Conservation (phyloP, 163 green algal species). For the Chloromonas sp. region DNA sequence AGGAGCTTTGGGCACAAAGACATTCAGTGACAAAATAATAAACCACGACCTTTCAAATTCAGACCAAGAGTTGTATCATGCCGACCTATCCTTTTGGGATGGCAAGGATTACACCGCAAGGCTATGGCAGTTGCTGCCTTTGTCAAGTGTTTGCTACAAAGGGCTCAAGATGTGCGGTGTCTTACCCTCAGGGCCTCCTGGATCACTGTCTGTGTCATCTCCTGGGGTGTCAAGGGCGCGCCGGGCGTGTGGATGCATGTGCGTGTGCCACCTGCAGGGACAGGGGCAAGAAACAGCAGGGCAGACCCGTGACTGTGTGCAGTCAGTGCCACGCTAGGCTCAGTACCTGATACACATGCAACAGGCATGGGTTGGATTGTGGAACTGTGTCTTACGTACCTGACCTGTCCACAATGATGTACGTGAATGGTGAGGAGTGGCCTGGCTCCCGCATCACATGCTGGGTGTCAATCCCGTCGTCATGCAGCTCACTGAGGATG, state of each 20-base stretch:
- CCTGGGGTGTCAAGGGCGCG: conserved; percentile 43
- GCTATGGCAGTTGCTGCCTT: not conserved
- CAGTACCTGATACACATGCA: not conserved
- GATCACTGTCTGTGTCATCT: conserved; percentile 44
- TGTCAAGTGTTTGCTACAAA: not conserved
- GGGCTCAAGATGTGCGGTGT: not conserved
- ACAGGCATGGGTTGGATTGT: not conserved
- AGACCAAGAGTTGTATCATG: not conserved
- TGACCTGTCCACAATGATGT: conserved; percentile 89
- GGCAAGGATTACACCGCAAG: not conserved
- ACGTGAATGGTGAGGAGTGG: conserved; percentile 90
- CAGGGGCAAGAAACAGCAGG: no score
- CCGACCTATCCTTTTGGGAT: not conserved
- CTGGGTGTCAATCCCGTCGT: conserved; percentile 70
- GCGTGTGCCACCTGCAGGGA: conserved; percentile 63
- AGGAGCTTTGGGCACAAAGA: not conserved
- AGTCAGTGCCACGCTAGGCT: no score
- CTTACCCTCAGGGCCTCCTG: not conserved
- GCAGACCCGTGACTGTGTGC: no score
- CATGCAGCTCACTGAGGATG: conserved; percentile 70
- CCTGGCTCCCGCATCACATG: conserved; percentile 57
- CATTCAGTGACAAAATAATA: not conserved
- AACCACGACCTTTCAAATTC: not conserved
- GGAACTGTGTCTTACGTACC: conserved; percentile 26
- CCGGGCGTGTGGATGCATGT: conserved; percentile 95